Percentiles rank a stretch among this genome's conserved stretches.
Evolutionary conservation across 305 asterid species (phyloP).

Genomic region (Solanum hybrid): DNA sequence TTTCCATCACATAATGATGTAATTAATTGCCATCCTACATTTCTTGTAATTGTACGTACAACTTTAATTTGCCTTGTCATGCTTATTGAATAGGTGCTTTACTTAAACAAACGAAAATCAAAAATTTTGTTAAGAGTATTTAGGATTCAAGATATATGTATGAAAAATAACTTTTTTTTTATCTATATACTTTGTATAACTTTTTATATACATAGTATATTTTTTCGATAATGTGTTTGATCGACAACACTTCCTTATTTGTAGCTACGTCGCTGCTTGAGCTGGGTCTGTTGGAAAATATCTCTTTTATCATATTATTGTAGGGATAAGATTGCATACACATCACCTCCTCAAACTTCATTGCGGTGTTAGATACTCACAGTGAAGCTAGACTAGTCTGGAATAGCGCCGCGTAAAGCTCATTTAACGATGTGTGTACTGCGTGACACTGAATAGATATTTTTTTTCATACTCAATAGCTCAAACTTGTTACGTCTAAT

Average conservation of each 20-base stretch:
- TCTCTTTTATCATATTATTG: no score
- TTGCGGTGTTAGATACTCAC: not conserved
- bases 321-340: not conserved
- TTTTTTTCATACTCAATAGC: not conserved
- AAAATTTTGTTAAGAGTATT: no score
- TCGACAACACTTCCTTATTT: no score
- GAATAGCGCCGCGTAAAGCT: fast-evolving
- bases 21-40: not conserved
- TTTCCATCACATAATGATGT: not conserved
- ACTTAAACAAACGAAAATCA: fast-evolving
- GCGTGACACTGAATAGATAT: no score
- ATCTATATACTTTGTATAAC: no score
- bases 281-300: no score
- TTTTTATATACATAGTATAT: no score
- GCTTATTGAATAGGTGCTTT: not conserved
- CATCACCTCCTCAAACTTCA: not conserved
- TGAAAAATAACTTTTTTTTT: no score
- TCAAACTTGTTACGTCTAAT: no score
- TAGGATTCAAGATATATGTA: not conserved
- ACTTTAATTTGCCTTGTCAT: not conserved
- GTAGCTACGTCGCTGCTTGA: not conserved
- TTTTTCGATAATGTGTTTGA: no score
- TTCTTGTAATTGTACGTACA: not conserved
- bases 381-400: not conserved
- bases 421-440: not conserved